A percentile compares a stretch with the other conserved stretches of the same genome.
phyloP scores from a whole-genome alignment of 2,329 filamentous ascomycete species.

The Xylariaceae sp. region DNA sequence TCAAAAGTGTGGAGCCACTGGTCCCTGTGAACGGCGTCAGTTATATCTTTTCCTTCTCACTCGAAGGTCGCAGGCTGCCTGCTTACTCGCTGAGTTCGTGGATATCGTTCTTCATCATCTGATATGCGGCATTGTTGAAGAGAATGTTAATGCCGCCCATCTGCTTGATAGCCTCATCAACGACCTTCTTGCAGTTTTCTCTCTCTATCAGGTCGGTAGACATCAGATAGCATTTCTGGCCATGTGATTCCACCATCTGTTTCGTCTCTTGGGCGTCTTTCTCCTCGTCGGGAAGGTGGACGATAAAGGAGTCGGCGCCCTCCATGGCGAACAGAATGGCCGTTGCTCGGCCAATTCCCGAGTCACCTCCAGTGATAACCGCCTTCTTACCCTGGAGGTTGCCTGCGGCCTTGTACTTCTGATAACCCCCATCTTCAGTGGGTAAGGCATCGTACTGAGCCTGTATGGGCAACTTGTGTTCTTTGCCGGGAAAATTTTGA shows the following conservation, averaged over 20 bases:
- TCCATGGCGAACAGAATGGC: slow-evolving; percentile 81
- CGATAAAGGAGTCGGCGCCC: slow-evolving; percentile 73
- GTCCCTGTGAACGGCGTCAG: slow-evolving; percentile 50
- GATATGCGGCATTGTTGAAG: slow-evolving; percentile 74
- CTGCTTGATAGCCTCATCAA: slow-evolving; percentile 66
- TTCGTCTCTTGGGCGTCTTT: slow-evolving; percentile 76
- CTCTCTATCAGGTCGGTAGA: slow-evolving; percentile 65
- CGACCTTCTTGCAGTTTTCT: slow-evolving; percentile 69
- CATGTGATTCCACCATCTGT: slow-evolving; percentile 67
- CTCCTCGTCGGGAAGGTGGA: slow-evolving; percentile 75
- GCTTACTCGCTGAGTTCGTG: slow-evolving; percentile 68
- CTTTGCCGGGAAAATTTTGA: slow-evolving; percentile 48
- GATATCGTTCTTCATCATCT: slow-evolving; percentile 75
- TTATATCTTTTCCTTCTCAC: not conserved
- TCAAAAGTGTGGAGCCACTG: slow-evolving; percentile 82
- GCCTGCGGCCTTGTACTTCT: slow-evolving; percentile 72
- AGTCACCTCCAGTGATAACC: slow-evolving; percentile 80
- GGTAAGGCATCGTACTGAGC: slow-evolving; percentile 69
- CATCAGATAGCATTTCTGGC: slow-evolving; percentile 65
- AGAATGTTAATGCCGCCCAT: slow-evolving; percentile 75
- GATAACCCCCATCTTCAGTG: slow-evolving; percentile 66
- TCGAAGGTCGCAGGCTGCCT: not conserved
- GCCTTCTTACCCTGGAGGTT: slow-evolving; percentile 77
- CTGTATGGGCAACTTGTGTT: slow-evolving; percentile 53
- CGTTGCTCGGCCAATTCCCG: slow-evolving; percentile 75